phyloP scores from a whole-genome alignment of 2,329 filamentous ascomycete species.

The Alternaria sp. region DNA sequence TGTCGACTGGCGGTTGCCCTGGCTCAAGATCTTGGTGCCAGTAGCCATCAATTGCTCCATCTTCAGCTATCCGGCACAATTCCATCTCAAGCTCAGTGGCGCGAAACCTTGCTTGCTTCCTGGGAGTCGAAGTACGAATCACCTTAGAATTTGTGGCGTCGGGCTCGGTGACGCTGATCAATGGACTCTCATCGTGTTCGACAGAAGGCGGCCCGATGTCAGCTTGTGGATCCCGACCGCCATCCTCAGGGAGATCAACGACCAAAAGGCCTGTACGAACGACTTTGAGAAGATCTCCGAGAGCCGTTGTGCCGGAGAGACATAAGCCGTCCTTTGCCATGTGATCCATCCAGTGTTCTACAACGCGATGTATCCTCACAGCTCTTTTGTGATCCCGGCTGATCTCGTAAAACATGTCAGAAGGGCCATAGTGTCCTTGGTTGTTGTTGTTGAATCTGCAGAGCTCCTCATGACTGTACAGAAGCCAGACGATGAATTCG shows the following conservation, averaged over 20 bases:
- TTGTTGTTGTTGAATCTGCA: not conserved
- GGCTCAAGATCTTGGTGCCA: not conserved
- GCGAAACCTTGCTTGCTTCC: too few relatives aligned
- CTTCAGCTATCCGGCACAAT: too few relatives aligned
- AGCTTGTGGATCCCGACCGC: too few relatives aligned
- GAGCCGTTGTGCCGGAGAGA: not conserved
- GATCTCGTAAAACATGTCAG: not conserved
- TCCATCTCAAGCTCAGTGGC: too few relatives aligned
- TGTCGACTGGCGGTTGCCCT: not conserved
- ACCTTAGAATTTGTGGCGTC: too few relatives aligned
- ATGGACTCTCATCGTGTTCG: too few relatives aligned
- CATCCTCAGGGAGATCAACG: not conserved
- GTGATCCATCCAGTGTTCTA: conserved; percentile 4
- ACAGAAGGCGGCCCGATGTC: too few relatives aligned
- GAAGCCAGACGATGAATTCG: conserved; percentile 29
- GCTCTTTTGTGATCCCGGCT: not conserved
- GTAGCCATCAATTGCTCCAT: too few relatives aligned
- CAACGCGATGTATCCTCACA: not conserved
- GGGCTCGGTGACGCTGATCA: too few relatives aligned
- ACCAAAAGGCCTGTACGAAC: conserved; percentile 5
- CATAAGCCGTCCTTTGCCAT: conserved; percentile 5
- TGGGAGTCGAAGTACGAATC: too few relatives aligned
- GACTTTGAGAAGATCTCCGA: conserved; percentile 6
- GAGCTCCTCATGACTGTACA: conserved; percentile 13
- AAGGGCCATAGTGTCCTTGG: not conserved